Evolutionary conservation across 2,329 filamentous ascomycete genomes (phyloP).

Genomic region (Cercospora sp.): DNA sequence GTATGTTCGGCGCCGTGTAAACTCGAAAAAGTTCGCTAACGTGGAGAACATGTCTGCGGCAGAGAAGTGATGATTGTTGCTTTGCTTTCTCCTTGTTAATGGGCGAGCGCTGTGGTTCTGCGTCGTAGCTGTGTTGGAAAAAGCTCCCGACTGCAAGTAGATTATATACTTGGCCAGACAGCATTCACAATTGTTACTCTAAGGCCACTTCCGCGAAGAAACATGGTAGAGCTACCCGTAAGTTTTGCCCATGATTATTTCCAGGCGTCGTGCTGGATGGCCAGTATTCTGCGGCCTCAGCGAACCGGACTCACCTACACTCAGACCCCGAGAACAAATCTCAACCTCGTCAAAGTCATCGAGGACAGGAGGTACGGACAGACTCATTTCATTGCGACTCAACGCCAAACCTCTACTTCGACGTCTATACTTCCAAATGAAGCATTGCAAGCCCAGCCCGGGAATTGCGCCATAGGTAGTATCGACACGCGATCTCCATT

Average conservation of each 20-base stretch:
- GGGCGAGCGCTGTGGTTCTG: neutral
- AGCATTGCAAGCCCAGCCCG: constrained; percentile 20
- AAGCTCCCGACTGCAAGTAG: neutral
- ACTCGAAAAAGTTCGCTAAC: neutral
- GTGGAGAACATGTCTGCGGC: neutral
- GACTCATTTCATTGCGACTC: neutral
- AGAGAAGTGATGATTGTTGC: neutral
- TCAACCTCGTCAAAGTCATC: neutral
- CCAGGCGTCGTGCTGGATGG: neutral
- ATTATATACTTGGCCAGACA: neutral
- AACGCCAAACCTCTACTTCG: constrained; percentile 25
- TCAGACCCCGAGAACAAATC: neutral
- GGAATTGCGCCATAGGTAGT: constrained; percentile 24
- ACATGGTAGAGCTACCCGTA: neutral
- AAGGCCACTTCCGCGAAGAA: neutral
- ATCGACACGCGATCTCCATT: constrained; percentile 22
- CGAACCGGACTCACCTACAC: neutral
- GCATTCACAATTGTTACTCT: neutral
- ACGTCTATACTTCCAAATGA: constrained; percentile 21
- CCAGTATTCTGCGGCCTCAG: neutral
- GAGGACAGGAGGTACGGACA: neutral
- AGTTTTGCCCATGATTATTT: neutral
- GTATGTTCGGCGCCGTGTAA: neutral
- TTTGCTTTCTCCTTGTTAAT: neutral
- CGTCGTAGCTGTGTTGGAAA: neutral